A percentile compares a stretch with the other conserved stretches of the same genome.
These are phyloP conservation scores for Gonapodya prolifera DNA, from an alignment of 192 early-diverging fungal species.

Conservation along the genomic window DNA sequence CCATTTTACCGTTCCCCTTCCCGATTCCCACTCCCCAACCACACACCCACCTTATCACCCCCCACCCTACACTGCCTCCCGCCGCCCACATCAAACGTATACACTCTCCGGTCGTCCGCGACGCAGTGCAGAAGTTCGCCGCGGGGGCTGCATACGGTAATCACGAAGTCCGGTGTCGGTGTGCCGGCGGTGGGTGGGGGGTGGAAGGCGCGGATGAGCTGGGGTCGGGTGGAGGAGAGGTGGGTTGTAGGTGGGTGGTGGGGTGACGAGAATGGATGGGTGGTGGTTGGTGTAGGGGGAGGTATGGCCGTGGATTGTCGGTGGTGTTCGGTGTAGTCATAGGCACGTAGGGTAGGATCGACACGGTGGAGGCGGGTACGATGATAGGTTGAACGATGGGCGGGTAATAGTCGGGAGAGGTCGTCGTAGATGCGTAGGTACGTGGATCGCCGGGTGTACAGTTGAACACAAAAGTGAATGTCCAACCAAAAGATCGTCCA, in stretches of 20 bases:
- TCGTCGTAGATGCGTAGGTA: slow-evolving; percentile 48
- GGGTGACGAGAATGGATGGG: no score
- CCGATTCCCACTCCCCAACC: no score
- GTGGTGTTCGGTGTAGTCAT: slow-evolving; percentile 23
- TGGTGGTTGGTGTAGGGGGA: no score
- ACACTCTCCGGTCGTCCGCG: slow-evolving; percentile 60
- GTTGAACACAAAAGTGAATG: slow-evolving; percentile 65
- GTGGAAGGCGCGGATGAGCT: no score
- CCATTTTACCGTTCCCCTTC: no score
- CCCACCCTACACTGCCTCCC: slow-evolving; percentile 41
- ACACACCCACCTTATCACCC: no score
- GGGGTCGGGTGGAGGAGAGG: no score
- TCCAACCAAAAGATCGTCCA: slow-evolving; percentile 70
- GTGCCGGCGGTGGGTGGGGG: no score
- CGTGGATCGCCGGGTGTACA: slow-evolving; percentile 68
- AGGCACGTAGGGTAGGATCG: slow-evolving; percentile 8
- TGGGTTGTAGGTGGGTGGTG: no score
- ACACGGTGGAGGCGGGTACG: background rate
- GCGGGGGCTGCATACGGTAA: slow-evolving; percentile 36
- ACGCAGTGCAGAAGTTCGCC: slow-evolving; percentile 72
- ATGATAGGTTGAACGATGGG: background rate
- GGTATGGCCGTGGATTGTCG: slow-evolving; percentile 17
- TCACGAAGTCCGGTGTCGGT: slow-evolving; percentile 33
- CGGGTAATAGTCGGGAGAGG: slow-evolving; percentile 15
- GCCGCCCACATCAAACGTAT: slow-evolving; percentile 52